Evolutionary conservation across 768 basidiomycete species (phyloP), one percentile per base, ranked within the genome.

Genomic region (Tulasnella sp.): DNA sequence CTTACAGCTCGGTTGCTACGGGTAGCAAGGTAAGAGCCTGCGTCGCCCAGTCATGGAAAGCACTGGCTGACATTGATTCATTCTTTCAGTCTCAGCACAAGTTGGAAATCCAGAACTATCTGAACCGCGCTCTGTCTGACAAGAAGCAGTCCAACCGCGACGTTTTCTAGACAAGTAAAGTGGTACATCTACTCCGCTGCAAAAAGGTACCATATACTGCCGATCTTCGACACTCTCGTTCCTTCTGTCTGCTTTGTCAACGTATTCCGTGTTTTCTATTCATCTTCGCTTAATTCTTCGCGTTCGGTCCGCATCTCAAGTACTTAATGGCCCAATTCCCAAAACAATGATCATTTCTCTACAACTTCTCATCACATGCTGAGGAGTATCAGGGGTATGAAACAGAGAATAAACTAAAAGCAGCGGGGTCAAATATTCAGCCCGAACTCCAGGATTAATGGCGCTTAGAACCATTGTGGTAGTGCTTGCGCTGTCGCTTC

Each of bases 1-100:
- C 98, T 0, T 95, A 93, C 4, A 92, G 93, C 85, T 97, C 95
- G 32, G 91, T 96, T 61, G 95, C 95, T 9, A 96, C 95, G 37
- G 95, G 94, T 78, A 93, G 92, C 89, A 95, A 96, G 90, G 91
- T 92, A 81, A 32, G 86, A 83, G 40, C 20, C 18, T 23, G 39
- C 39, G 6, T 3, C 39, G 15, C 23, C 29, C 20, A 42, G 13
- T 37, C n/a, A 23, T 70, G 16, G 23, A n/a, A 3, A 23, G 51
- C n/a, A 18, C 13, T 55, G 10, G 37, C 46, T 57, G 29, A 37
- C 39, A 18, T 26, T 51, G n/a, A 35, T 61, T 23, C 16, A 74
- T 23, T 29, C 7, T 37, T 26, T 44, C 69, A 95, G 92, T 81
- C 83, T 29, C 90, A 92, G 78, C 96, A 97, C 86, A 95, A 96